Conservation (phyloP, 257 asterid genomes). For the Knoxia roxburghii region DNA sequence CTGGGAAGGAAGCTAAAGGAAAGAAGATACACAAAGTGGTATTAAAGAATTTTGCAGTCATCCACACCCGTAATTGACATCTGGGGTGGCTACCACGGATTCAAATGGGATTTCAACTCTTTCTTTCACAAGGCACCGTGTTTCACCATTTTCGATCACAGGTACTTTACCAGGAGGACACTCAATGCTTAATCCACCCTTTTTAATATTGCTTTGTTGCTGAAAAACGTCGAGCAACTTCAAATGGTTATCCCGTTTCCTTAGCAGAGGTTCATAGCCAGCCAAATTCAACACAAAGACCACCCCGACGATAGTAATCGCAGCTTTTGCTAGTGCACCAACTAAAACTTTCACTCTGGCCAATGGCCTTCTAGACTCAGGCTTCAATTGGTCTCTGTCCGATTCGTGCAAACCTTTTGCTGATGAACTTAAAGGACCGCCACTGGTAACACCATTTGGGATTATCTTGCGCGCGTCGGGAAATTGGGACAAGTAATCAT, state of each 20-base stretch:
- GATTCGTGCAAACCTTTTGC: slow-evolving; percentile 14
- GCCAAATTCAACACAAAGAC: slow-evolving; percentile 62
- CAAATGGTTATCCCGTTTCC: slow-evolving; percentile 47
- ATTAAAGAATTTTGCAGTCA: slow-evolving; percentile 21
- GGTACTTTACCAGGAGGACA: slow-evolving; percentile 81
- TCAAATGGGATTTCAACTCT: slow-evolving; percentile 87
- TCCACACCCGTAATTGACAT: slow-evolving; percentile 89
- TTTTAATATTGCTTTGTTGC: slow-evolving; percentile 25
- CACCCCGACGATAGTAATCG: slow-evolving; percentile 61
- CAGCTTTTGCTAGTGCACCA: slow-evolving; percentile 58
- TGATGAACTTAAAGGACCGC: slow-evolving; percentile 16
- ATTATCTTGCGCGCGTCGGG: slow-evolving; percentile 32
- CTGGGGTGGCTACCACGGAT: slow-evolving; percentile 59
- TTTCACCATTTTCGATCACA: slow-evolving; percentile 69
- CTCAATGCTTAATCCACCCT: slow-evolving; percentile 13
- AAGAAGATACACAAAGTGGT: background rate
- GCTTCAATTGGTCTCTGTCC: slow-evolving; percentile 20
- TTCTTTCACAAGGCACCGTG: slow-evolving; percentile 73
- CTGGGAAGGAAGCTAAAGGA: background rate
- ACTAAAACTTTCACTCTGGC: slow-evolving; percentile 31
- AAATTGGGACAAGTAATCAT: slow-evolving; percentile 39
- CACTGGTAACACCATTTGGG: slow-evolving; percentile 39
- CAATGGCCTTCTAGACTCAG: slow-evolving; percentile 31
- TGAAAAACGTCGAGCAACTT: slow-evolving; percentile 40
- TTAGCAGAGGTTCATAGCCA: slow-evolving; percentile 64